Percentiles rank a stretch among this genome's conserved stretches.
These are phyloP conservation scores for Neospermospora avenae DNA, from an alignment of 2,329 filamentous ascomycete species.

Conservation along the genomic window DNA sequence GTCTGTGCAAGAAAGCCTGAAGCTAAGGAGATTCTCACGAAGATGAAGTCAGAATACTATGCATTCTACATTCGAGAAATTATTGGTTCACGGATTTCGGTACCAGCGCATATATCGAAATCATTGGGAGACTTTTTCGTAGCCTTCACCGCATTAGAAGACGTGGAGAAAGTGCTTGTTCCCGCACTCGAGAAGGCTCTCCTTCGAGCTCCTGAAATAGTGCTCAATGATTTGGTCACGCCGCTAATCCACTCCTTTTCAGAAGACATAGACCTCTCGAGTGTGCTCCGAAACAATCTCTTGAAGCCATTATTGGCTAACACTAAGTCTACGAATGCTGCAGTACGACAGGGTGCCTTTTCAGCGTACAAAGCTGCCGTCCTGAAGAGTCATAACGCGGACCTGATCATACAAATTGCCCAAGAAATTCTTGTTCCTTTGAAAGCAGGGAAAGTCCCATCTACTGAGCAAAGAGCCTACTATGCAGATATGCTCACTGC, in stretches of 20 bases:
- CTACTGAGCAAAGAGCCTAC: constrained; percentile 78
- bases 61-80: constrained; percentile 84
- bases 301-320: constrained; percentile 87
- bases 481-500: constrained; percentile 77
- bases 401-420: constrained; percentile 62
- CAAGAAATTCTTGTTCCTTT: constrained; percentile 78
- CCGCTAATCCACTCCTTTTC: constrained; percentile 71
- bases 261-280: constrained; percentile 70
- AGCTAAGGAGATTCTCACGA: constrained; percentile 59
- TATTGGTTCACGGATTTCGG: constrained; percentile 68
- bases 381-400: constrained; percentile 53
- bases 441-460: constrained; percentile 78
- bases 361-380: constrained; percentile 72
- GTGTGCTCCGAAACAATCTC: constrained; percentile 66
- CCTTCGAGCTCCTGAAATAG: constrained; percentile 83
- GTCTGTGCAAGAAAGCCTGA: constrained; percentile 71
- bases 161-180: constrained; percentile 71
- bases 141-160: constrained; percentile 68
- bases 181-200: constrained; percentile 86
- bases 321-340: constrained; percentile 81
- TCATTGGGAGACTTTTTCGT: constrained; percentile 80
- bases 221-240: constrained; percentile 74
- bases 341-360: constrained; percentile 72
- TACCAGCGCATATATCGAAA: constrained; percentile 69
- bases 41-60: constrained; percentile 69